Percentiles rank a stretch among this genome's conserved stretches.
Evolutionary conservation across 768 basidiomycete genomes (phyloP).

Genomic region (Nevesoporus exiguus): DNA sequence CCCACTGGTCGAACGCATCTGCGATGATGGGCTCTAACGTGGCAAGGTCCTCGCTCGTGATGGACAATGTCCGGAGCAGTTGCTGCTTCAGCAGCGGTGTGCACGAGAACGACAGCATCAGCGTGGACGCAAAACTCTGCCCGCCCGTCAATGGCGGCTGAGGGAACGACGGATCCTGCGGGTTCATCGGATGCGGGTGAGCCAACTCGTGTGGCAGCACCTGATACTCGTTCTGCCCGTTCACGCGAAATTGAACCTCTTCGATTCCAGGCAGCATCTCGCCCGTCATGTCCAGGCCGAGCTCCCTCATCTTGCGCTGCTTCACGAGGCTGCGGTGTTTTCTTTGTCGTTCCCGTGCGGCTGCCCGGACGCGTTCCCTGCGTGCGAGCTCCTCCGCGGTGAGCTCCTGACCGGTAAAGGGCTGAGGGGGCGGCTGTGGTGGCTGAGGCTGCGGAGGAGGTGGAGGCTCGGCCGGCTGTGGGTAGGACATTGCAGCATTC

Average conservation of each 20-base stretch:
- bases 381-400: constrained; percentile 64
- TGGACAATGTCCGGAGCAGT: constrained; percentile 63
- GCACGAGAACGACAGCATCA: constrained; percentile 74
- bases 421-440: constrained; percentile 23
- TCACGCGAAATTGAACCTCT: constrained; percentile 61
- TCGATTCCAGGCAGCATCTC: constrained; percentile 64
- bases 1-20: constrained; percentile 85
- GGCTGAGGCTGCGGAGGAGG: constrained; percentile 33
- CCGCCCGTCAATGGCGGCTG: constrained; percentile 52
- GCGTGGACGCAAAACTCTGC: constrained; percentile 75
- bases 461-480: constrained; percentile 33
- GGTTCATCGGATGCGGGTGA: constrained; percentile 34
- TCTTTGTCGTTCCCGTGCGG: constrained; percentile 76
- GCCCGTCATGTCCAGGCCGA: constrained; percentile 80
- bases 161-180: constrained; percentile 61
- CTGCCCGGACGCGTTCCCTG: constrained; percentile 68
- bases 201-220: constrained; percentile 36
- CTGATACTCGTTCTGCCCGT: constrained; percentile 40
- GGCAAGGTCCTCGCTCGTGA: constrained; percentile 77
- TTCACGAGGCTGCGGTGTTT: constrained; percentile 80
- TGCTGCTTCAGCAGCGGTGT: constrained; percentile 73
- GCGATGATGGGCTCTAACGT: constrained; percentile 78
- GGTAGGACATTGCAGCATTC: constrained; percentile 42
- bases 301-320: constrained; percentile 74
- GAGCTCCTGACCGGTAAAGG: constrained; percentile 35